Percentiles rank a stretch among this genome's conserved stretches.
Evolutionary conservation across 768 basidiomycete species (phyloP).

Genomic region (Piloderma croceum): DNA sequence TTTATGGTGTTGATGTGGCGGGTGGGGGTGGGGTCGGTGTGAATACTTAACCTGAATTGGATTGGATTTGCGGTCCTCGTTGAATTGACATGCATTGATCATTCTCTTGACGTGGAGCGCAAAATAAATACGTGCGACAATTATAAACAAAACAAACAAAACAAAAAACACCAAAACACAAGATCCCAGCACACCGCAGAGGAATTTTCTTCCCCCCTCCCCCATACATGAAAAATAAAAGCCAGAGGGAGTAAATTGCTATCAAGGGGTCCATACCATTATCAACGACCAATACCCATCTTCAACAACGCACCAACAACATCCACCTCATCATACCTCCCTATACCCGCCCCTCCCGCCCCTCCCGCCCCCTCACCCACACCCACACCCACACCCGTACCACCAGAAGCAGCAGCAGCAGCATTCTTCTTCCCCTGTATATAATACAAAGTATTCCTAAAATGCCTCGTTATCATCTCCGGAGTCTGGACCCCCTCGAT

Average conservation of each 20-base stretch:
- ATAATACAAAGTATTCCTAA: constrained; percentile 82
- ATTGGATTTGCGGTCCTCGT: too few relatives aligned
- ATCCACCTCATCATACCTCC: constrained; percentile 83
- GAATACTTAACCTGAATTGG: too few relatives aligned
- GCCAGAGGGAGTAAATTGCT: too few relatives aligned
- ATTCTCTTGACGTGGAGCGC: too few relatives aligned
- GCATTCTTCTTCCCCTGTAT: constrained; percentile 69
- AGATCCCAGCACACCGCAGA: too few relatives aligned
- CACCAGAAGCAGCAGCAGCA: constrained; percentile 33
- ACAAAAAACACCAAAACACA: too few relatives aligned
- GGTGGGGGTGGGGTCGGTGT: too few relatives aligned
- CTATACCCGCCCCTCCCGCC: constrained; percentile 61
- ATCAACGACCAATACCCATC: constrained; percentile 70
- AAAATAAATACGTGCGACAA: too few relatives aligned
- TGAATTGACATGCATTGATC: too few relatives aligned
- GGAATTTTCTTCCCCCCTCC: too few relatives aligned
- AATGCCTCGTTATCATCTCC: constrained; percentile 91
- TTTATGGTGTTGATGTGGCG: constrained; percentile 24
- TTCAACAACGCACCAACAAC: constrained; percentile 84
- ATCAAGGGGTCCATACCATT: neutral
- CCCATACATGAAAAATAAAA: too few relatives aligned
- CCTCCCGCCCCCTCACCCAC: constrained; percentile 83
- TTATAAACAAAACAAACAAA: too few relatives aligned
- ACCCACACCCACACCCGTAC: constrained; percentile 83
- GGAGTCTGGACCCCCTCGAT: constrained; percentile 91